Base-by-base conservation (phyloP, 345 rosid genomes). In the Brassica rapa region DNA sequence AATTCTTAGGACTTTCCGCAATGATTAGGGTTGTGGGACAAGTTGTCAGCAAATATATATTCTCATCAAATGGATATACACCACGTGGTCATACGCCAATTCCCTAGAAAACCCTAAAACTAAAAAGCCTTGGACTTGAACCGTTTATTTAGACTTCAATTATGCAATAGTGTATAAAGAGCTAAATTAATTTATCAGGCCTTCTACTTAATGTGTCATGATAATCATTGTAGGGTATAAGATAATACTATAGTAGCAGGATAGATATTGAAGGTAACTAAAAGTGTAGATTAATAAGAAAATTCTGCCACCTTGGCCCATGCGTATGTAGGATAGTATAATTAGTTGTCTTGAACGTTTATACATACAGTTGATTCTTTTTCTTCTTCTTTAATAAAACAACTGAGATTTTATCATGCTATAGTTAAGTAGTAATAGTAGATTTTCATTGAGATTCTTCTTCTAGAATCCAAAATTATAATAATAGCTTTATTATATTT, bases 251-350 rank as follows among this genome's bases (percentile, higher is more conserved):
- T 39, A 12, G 6, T 73, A 79, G 64, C 39, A 32, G 39, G 65
- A 61, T 62, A 16, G 43, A 29, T 68, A 39, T 27, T 53, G 19
- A 37, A 55, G 62, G 62, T 69, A 56, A 63, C 70, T 27, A 4
- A 53, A 27, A 11, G 21, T 53, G 23, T 29, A 21, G 35, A 53
- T 15, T 55, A 53, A 11, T 43, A 51, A 62, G 15, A 64, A 74
- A 2, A 33, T 56, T 80, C 75, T 84, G 91, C 88, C 89, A 86
- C 84, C 82, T 69, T 87, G 85, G 81, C 71, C 68, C 51, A 32
- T 85, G 90, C 90, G 88, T 87, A 86, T 63, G 64, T 66, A 74
- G 87, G 84, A 62, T 74, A 74, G 75, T 80, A 74, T 80, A 80
- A 74, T 68, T 80, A 74, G 82, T 29, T 74, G 83, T 80, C 75